Evolutionary conservation across 257 asterid genomes (phyloP), one percentile per base, ranked within the genome.

Genomic region (Gardenia jasminoides): DNA sequence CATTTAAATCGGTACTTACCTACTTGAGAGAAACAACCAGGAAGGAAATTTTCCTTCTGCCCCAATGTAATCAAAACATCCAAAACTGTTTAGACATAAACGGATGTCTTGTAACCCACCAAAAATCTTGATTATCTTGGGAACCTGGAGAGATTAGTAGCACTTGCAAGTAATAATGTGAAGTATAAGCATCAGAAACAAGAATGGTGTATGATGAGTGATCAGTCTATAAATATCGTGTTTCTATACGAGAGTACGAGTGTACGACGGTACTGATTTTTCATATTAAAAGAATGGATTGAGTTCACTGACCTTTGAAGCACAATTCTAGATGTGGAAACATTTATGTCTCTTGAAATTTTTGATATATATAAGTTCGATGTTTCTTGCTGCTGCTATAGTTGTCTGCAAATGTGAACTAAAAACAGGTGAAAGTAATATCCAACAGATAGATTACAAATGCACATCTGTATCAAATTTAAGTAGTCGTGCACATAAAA

Each of bases 401-500:
- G 41, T 20, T 67, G 68, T 33, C 65, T 72, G 76, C 58, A 54
- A 36, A 33, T 33, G 30, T 26, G 7, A 22, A 52, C 68, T 36
- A 26, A 20, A 12, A 52, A 6, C 54, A 30, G 33, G 41, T 68
- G 13, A 47, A 58, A 58, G 0, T 15, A 24, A 59, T n/a, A 9
- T 59, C 4, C 16, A 62, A 26, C 15, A 62, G 67, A 62, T 62
- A 33, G 5, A 62, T 62, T 26, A 1, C 41, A 26, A n/a, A 9
- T n/a, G 30, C 33, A 48, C 22, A 77, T 67, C 81, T 44, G 30
- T 9, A n/a, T 22, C 28, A 20, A 68, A 67, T 0, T 46, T 5
- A 67, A 33, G 39, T 17, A 54, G 19, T 47, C 10, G 7, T 58
- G 62, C 64, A 70, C 82, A 79, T 72, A 64, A 72, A 79, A 79